Evolutionary conservation across 257 asterid species (phyloP).

Genomic region (Eucommia ulmoides): DNA sequence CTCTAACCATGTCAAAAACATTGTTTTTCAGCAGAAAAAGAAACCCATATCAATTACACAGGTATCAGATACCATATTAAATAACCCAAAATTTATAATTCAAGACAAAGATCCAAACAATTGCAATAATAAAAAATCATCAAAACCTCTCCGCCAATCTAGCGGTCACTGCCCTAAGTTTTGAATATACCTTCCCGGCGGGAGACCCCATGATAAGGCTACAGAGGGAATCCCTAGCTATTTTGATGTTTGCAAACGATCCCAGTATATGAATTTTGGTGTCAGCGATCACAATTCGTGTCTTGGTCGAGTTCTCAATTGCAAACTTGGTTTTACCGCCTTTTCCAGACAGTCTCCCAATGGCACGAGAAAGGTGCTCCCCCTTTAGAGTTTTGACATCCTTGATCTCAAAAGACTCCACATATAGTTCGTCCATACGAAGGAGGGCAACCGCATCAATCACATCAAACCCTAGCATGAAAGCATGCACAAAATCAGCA

Average conservation of each 20-base stretch:
- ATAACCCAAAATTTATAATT: no score
- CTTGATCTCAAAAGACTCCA: slow-evolving; percentile 79
- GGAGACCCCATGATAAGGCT: slow-evolving; percentile 87
- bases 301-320: slow-evolving; percentile 69
- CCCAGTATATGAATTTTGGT: slow-evolving; percentile 78
- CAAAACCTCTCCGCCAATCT: slow-evolving; percentile 74
- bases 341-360: slow-evolving; percentile 83
- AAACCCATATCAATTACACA: no score
- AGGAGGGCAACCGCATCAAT: slow-evolving; percentile 61
- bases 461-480: slow-evolving; percentile 69
- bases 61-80: no score
- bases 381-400: slow-evolving; percentile 81
- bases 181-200: slow-evolving; percentile 82
- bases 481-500: slow-evolving; percentile 89
- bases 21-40: no score
- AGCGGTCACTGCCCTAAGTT: slow-evolving; percentile 68
- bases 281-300: slow-evolving; percentile 78
- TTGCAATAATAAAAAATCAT: no score
- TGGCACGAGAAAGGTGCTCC: slow-evolving; percentile 78
- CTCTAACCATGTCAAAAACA: no score
- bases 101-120: no score
- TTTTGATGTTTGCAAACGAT: slow-evolving; percentile 63
- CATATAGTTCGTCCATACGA: slow-evolving; percentile 71
- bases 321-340: slow-evolving; percentile 86
- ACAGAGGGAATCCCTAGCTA: slow-evolving; percentile 77